Percentiles rank a stretch among this genome's conserved stretches.
Evolutionary conservation across 371 early-diverging fungal genomes (phyloP).

Genomic region (Mortierella sp.): DNA sequence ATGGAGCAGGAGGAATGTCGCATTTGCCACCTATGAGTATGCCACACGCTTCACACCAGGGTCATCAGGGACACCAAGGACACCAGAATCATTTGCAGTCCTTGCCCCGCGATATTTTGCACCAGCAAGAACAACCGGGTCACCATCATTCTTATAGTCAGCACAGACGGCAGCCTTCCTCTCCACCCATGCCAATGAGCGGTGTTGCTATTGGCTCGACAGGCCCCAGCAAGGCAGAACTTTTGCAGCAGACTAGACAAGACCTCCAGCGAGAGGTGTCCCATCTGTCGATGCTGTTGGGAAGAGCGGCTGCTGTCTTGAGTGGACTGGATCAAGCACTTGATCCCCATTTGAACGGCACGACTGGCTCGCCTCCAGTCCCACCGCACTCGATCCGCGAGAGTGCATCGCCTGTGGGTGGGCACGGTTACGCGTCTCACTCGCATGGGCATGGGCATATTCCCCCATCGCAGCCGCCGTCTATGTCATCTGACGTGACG

Average conservation of each 20-base stretch:
- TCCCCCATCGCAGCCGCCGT: constrained; percentile 8
- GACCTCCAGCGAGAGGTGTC: constrained; percentile 71
- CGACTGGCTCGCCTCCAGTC: constrained; percentile 31
- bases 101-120: constrained; percentile 18
- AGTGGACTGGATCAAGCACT: constrained; percentile 67
- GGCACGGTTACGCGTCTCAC: no score
- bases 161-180: constrained; percentile 36
- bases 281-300: constrained; percentile 65
- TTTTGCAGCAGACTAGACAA: constrained; percentile 68
- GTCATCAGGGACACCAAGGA: constrained; percentile 14
- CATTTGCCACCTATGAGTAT: constrained; percentile 41
- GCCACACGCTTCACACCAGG: constrained; percentile 21
- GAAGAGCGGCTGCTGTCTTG: constrained; percentile 68
- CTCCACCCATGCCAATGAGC: constrained; percentile 38
- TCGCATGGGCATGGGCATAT: constrained; percentile 28
- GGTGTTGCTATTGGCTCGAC: constrained; percentile 20
- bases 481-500: constrained; percentile 23
- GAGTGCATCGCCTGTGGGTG: constrained; percentile 24
- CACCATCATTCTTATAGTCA: constrained; percentile 30
- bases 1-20: constrained; percentile 14
- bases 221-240: constrained; percentile 55
- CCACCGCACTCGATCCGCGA: constrained; percentile 32
- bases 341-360: constrained; percentile 24
- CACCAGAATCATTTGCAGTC: constrained; percentile 1
- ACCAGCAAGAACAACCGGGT: constrained; percentile 26